Evolutionary conservation across 1,284 basidiomycete genomes (phyloP).

Genomic region (Irpex sp.): DNA sequence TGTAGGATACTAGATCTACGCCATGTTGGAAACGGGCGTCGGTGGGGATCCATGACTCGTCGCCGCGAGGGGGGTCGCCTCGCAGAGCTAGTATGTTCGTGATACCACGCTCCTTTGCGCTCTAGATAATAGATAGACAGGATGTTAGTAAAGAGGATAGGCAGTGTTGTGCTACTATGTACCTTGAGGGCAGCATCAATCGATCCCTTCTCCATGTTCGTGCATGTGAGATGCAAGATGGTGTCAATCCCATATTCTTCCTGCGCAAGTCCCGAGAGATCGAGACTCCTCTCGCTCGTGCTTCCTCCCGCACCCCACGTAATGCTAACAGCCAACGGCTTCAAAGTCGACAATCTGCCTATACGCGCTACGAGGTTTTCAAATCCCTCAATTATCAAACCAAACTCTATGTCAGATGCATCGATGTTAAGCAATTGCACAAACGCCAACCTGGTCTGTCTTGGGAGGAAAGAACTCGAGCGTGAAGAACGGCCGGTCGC

Average conservation of each 20-base stretch:
- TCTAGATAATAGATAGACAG: conserved; percentile 36
- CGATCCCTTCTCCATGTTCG: conserved; percentile 90
- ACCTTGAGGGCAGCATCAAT: conserved; percentile 86
- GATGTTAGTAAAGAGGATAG: not conserved
- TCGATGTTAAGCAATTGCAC: conserved; percentile 13
- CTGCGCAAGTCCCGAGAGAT: conserved; percentile 76
- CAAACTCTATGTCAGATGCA: conserved; percentile 11
- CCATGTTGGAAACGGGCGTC: conserved; percentile 87
- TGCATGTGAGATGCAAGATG: conserved; percentile 95
- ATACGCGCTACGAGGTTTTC: conserved; percentile 84
- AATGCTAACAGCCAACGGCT: conserved; percentile 81
- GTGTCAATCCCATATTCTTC: conserved; percentile 76
- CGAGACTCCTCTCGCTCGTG: conserved; percentile 85
- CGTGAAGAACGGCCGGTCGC: conserved; percentile 69
- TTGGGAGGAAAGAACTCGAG: conserved; percentile 97
- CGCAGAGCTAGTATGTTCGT: conserved; percentile 90
- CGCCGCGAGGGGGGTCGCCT: conserved; percentile 90
- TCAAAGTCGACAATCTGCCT: conserved; percentile 62
- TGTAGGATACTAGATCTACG: conserved; percentile 89
- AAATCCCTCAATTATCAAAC: conserved; percentile 54
- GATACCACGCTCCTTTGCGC: conserved; percentile 81
- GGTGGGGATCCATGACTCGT: conserved; percentile 88
- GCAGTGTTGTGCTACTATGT: conserved; percentile 18
- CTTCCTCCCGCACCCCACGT: conserved; percentile 98
- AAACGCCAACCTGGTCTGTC: conserved; percentile 67